These are phyloP conservation scores for Vaccinium myrtillus DNA, from an alignment of 148 eudicot genomes.

Conservation along the genomic window DNA sequence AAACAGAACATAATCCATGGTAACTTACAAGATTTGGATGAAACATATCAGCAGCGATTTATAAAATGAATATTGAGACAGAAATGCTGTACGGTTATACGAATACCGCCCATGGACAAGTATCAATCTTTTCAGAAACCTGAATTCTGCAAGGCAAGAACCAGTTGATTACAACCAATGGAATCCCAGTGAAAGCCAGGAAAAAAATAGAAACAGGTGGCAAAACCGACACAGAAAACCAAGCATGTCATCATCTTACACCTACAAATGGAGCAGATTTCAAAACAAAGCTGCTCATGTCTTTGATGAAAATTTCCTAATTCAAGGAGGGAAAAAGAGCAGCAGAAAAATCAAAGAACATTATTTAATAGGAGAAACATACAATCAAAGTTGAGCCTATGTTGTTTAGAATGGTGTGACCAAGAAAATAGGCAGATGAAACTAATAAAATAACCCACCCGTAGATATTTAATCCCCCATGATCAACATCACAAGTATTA, in stretches of 20 bases:
- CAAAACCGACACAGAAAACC: not conserved
- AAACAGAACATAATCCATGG: not conserved
- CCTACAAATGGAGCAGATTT: not conserved
- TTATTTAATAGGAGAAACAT: not conserved
- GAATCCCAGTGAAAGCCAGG: not conserved
- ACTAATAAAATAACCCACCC: not conserved
- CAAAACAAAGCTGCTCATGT: not conserved
- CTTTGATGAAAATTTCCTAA: not conserved
- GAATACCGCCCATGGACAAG: conserved; percentile 99
- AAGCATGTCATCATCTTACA: not conserved
- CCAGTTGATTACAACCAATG: conserved; percentile 4
- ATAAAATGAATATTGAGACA: conserved; percentile 96
- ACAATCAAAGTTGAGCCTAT: not conserved
- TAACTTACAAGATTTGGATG: conserved; percentile 91
- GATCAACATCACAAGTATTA: not conserved
- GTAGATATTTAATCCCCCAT: not conserved
- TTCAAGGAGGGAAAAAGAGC: not conserved
- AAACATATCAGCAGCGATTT: conserved; percentile 91
- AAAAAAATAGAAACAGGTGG: not conserved
- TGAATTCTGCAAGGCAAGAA: conserved; percentile 67
- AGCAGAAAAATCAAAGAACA: not conserved
- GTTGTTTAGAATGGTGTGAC: not conserved
- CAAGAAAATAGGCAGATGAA: not conserved
- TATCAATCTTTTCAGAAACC: conserved; percentile 84
- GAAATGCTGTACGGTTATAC: conserved; percentile 93